These are phyloP conservation scores for Phialocephala subalpina DNA, from an alignment of 2,329 filamentous ascomycete species.

Conservation along the genomic window DNA sequence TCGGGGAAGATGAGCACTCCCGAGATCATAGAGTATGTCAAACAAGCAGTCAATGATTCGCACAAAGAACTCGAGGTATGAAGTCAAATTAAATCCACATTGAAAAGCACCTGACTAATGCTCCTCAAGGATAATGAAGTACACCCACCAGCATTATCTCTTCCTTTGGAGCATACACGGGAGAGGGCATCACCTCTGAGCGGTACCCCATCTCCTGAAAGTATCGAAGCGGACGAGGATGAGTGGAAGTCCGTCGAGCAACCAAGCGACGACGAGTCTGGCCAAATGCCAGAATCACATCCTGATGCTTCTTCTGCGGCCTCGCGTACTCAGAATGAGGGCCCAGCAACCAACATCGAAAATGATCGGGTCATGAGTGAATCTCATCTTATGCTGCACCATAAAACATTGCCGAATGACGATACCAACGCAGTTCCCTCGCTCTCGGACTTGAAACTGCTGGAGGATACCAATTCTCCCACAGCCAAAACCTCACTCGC, in stretches of 20 bases:
- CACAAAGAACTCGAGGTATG: neutral
- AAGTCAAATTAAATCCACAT: neutral
- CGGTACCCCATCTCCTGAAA: neutral
- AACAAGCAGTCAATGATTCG: neutral
- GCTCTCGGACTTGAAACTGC: too few species aligned
- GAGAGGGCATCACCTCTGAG: neutral
- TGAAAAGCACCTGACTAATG: neutral
- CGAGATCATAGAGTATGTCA: neutral
- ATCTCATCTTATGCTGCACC: too few species aligned
- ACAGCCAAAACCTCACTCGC: neutral
- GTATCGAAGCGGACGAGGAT: neutral
- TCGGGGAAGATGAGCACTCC: neutral
- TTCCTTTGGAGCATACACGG: too few species aligned
- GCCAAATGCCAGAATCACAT: too few species aligned
- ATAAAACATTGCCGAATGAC: too few species aligned
- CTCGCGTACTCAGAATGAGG: too few species aligned
- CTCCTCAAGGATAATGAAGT: neutral
- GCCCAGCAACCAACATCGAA: too few species aligned
- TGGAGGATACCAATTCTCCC: too few species aligned
- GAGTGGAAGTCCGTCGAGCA: neutral
- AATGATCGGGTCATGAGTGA: too few species aligned
- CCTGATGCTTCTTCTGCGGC: too few species aligned
- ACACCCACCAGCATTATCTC: neutral
- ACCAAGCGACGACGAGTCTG: neutral
- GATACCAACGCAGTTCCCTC: too few species aligned